Evolutionary conservation across 2,329 filamentous ascomycete genomes (phyloP).

Genomic region (Aspergillus aculeatinus): DNA sequence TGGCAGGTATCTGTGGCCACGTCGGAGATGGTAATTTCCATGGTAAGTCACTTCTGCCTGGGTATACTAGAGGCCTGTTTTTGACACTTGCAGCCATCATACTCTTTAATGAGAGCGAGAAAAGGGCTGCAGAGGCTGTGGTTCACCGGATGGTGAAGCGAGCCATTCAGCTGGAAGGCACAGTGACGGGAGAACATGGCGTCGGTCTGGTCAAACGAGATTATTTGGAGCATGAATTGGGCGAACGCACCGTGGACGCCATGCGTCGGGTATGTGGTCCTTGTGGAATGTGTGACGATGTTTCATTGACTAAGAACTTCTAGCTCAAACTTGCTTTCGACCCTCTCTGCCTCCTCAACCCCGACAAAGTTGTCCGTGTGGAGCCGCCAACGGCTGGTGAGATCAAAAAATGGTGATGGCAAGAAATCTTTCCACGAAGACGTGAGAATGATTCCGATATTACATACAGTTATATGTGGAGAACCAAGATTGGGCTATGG

Average conservation of each 20-base stretch:
- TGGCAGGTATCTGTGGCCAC: slow-evolving; percentile 68
- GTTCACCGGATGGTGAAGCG: slow-evolving; percentile 69
- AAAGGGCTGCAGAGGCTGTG: slow-evolving; percentile 55
- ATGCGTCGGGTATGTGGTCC: slow-evolving; percentile 59
- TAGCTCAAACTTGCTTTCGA: slow-evolving; percentile 65
- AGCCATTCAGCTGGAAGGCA: slow-evolving; percentile 69
- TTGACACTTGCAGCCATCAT: slow-evolving; percentile 53
- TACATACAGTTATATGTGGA: not conserved
- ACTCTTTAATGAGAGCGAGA: slow-evolving; percentile 60
- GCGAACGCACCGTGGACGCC: slow-evolving; percentile 59
- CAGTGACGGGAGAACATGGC: slow-evolving; percentile 70
- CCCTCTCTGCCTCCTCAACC: slow-evolving; percentile 64
- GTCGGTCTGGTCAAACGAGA: slow-evolving; percentile 70
- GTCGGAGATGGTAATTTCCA: slow-evolving; percentile 77
- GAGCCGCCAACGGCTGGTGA: slow-evolving; percentile 52
- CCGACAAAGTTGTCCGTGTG: slow-evolving; percentile 64
- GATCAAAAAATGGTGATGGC: slow-evolving; percentile 45
- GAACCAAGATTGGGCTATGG: not conserved
- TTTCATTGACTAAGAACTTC: not conserved
- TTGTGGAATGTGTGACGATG: not conserved
- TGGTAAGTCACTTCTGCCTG: slow-evolving; percentile 41
- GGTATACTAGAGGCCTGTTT: not conserved
- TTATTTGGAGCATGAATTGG: slow-evolving; percentile 62
- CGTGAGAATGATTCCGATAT: not conserved
- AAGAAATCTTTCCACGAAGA: not conserved